Base-by-base conservation (phyloP, 2,329 filamentous ascomycete species). In the Raffaelea arxii region DNA sequence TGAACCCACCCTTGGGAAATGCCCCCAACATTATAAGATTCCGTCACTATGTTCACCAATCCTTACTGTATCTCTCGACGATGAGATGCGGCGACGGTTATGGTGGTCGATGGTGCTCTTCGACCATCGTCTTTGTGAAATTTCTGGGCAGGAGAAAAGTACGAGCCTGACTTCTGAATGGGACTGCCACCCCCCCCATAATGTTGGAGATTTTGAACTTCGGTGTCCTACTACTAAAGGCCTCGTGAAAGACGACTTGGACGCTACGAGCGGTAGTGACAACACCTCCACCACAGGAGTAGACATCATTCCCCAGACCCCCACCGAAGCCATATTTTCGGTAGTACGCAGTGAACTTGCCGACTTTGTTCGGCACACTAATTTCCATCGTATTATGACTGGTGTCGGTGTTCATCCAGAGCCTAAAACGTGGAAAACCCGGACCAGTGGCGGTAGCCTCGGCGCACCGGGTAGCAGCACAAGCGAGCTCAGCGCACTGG, bases 41-140 rank as follows among this genome's bases (percentile, higher is more conserved):
- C 49, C 18, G n/a, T n/a, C n/a, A n/a, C n/a, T n/a, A n/a, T n/a
- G n/a, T n/a, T n/a, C n/a, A n/a, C n/a, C n/a, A n/a, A n/a, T n/a
- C n/a, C n/a, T n/a, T n/a, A n/a, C n/a, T n/a, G n/a, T n/a, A n/a
- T 4, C 44, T 54, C 6, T 74, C 12, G 77, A 82, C 53, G 71
- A 69, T 2, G 78, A 83, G 59, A 69, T 81, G 65, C 71, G 77
- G 12, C 71, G 78, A 25, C 63, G 78, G 27, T 65, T 82, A 0
- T 82, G 78, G 78, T 82, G 78, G 78, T 66, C 74, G 0, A 59
- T 84, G 1, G 59, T 75, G 0, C 57, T 75, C 3, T 75, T 80
- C 46, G 80, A 84, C 53, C 59, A 61, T 40, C 75, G 79, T 16
- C 67, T 78, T 12, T 61, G 70, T 51, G 77, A 81, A 51, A 56